Base-by-base conservation (phyloP, 768 basidiomycete species). In the Tricholoma matsutake region DNA sequence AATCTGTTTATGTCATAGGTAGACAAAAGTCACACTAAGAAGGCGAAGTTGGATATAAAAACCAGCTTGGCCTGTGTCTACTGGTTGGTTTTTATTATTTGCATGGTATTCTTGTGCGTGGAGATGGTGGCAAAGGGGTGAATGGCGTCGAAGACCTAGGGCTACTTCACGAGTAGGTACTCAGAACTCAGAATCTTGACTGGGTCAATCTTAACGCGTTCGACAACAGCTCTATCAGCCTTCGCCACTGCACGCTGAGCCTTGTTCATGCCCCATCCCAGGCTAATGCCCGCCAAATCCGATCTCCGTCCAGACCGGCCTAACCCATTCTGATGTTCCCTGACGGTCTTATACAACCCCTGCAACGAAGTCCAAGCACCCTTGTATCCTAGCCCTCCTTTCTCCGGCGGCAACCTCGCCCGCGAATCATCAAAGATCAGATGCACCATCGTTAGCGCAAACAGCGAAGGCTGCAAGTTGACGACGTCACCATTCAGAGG, bases 351-450 rank as follows among this genome's bases (percentile, higher is more conserved):
- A 65, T 82, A 78, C n/a, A 87, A 58, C 1, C 81, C 87, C 64
- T 86, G 77, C 11, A 84, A 58, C 9, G 85, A 86, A 3, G 81
- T 86, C 77, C 84, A 88, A 1, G 75, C 72, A 4, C 86, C 85
- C 32, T 71, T 67, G 66, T 87, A 89, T 28, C 86, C 86, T n/a
- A 89, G 75, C 1, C 87, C 87, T 4, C 87, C 87, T 59, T 85
- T 74, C 51, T 73, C 69, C 0, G 85, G 81, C 4, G 81, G 64
- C 41, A 84, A 69, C 3, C 86, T 77, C 25, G 87, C 86, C 41
- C 85, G 80, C n/a, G 84, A 83, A 67, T 88, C 86, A 51, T 88
- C 85, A 57, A 86, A 86, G 29, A 88, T 76, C 52, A 87, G 67
- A 63, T 88, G 86, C 0, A 85, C 74, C 20, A 73, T 75, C 2